Conservation (phyloP, 2,329 filamentous ascomycete genomes). For the Ceratocystis papillata region DNA sequence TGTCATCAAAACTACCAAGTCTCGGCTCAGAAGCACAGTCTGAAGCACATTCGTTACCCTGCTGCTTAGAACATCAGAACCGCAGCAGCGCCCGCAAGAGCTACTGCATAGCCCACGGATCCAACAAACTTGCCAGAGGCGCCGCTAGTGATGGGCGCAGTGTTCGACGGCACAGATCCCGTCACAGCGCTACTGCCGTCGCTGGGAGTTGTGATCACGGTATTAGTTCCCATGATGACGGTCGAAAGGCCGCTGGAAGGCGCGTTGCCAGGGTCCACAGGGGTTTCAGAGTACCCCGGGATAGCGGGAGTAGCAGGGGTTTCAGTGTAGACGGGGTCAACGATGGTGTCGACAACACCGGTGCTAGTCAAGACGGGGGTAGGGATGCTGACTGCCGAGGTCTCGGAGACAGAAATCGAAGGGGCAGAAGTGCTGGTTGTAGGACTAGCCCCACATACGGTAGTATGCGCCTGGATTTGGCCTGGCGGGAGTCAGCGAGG, state of each 20-base stretch:
- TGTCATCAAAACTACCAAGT: background rate
- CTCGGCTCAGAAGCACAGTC: no score
- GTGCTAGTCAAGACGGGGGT: constrained; percentile 27
- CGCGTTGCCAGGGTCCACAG: background rate
- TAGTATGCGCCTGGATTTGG: constrained; percentile 42
- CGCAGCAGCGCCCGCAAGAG: constrained; percentile 5
- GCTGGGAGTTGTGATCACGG: background rate
- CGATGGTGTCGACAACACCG: background rate
- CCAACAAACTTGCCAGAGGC: background rate
- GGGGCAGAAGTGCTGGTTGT: constrained; percentile 25
- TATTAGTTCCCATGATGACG: background rate
- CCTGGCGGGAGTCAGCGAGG: constrained; percentile 28
- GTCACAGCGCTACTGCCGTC: background rate
- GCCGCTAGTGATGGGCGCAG: constrained; percentile 2
- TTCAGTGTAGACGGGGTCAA: background rate
- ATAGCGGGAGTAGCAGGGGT: background rate
- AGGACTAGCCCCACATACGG: constrained; percentile 35
- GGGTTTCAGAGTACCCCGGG: background rate
- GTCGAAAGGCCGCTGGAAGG: background rate
- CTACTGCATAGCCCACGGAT: background rate
- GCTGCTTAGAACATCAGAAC: constrained; percentile 11
- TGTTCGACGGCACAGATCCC: background rate
- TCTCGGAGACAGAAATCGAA: constrained; percentile 25
- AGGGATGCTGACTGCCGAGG: constrained; percentile 12
- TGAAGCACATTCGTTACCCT: background rate